Percentiles rank a stretch among this genome's conserved stretches.
Evolutionary conservation across 108 stramenopile genomes (phyloP).

Genomic region (Craspedostauros australis): DNA sequence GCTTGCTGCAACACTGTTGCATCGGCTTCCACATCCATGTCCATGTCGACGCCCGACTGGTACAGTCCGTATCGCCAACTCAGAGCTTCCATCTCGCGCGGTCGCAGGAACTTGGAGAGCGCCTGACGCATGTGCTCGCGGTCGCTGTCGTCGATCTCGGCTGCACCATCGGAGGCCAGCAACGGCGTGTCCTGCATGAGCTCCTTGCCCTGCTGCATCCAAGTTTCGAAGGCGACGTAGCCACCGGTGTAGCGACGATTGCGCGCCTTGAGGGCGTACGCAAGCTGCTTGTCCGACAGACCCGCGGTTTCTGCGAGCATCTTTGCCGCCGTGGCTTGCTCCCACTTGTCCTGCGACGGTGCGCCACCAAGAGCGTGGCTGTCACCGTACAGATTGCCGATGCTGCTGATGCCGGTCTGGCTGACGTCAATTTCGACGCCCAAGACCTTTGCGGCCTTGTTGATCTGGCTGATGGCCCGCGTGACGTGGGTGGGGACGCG

Average conservation of each 20-base stretch:
- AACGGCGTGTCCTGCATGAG: slow-evolving; percentile 9
- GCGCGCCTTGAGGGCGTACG: slow-evolving; percentile 29
- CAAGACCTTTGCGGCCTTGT: slow-evolving; percentile 48
- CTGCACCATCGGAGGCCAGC: neutral
- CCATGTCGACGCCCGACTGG: slow-evolving; percentile 14
- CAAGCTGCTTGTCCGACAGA: slow-evolving; percentile 29
- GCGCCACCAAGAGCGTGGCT: too few species aligned
- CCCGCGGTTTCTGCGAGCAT: slow-evolving; percentile 36
- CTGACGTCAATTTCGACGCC: slow-evolving; percentile 38
- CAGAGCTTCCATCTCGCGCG: slow-evolving; percentile 75
- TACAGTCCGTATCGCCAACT: slow-evolving; percentile 70
- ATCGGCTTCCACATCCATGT: too few species aligned
- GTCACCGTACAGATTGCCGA: slow-evolving; percentile 11
- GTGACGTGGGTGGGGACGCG: slow-evolving; percentile 64
- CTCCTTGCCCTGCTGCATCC: slow-evolving; percentile 44
- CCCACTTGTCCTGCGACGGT: slow-evolving; percentile 5
- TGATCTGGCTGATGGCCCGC: slow-evolving; percentile 43
- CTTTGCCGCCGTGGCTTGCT: slow-evolving; percentile 35
- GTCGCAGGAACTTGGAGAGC: slow-evolving; percentile 48
- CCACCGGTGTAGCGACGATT: slow-evolving; percentile 29
- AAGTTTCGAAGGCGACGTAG: slow-evolving; percentile 36
- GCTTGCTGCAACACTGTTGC: too few species aligned
- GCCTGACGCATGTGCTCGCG: slow-evolving; percentile 43
- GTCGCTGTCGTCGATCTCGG: slow-evolving; percentile 8
- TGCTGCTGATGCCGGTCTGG: neutral